Evolutionary conservation across 106 monocot species (phyloP), one percentile per base, ranked within the genome.

Genomic region (Narthecium ossifragum): DNA sequence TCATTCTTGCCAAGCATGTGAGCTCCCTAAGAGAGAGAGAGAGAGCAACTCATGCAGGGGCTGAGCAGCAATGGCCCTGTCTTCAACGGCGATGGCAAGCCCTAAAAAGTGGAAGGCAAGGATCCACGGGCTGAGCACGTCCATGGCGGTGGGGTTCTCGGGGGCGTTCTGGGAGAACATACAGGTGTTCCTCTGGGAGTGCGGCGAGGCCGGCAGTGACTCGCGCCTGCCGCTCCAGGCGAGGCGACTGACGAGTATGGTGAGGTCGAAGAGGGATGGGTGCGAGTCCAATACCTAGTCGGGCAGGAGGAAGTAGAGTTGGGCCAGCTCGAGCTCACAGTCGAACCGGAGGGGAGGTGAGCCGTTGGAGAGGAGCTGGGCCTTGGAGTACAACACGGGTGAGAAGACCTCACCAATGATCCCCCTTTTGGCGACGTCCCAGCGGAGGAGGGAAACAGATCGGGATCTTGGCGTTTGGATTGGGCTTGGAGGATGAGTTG

Each of bases 91-190:
- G 63, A 53, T 54, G 43, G 31, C 38, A 36, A 59, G 38, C 25
- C 60, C 60, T 46, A 22, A 39, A 50, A 70, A 54, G 66, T 30
- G 26, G 52, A 59, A 43, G 51, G 38, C 75, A 21, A 67, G 51
- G 67, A 62, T 78, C 31, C 78, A 78, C 61, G 86, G 86, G 28
- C 55, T 96, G 13, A 77, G 70, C 22, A 70, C 72, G 7, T 96
- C 90, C 76, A 61, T 76, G 57, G 73, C 68, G 23, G 68, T 70
- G 0, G 73, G 75, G 1, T 79, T 52, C 66, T 72, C 82, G 4
- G 90, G 84, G 26, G 86, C 96, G 18, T 98, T 98, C 71, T 53
- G 96, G 56, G 83, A 90, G 74, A 98, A 98, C 69, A 61, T 98
- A 46, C 74, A 78, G 41, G 66, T 27, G 67, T 80, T 87, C 61